Evolutionary conservation across 768 basidiomycete species (phyloP), one percentile per base, ranked within the genome.

Genomic region (Neoboletus subvelutipes): DNA sequence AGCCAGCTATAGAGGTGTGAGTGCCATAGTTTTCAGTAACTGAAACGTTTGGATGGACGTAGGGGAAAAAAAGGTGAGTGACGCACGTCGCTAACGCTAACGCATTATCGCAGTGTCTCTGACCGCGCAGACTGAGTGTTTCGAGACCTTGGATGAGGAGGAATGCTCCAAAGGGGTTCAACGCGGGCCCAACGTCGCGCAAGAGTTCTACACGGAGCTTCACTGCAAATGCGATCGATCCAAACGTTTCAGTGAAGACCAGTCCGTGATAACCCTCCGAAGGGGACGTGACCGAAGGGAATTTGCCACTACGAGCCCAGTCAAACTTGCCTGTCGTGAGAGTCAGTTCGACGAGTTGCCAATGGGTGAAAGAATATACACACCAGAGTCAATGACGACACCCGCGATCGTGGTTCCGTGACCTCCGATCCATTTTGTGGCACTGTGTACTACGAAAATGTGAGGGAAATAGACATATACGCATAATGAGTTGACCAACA

Each of bases 371-470:
- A 22, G 12, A 54, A 55, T 40, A 40, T 62, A 71, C 67, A 31
- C 67, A 75, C 84, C 86, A 15, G 76, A 73, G 59, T 88, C 86
- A 26, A 88, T 61, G 29, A 87, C 71, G 17, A 86, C 81, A 39
- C 87, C 87, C 0, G 76, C 85, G 50, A 88, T 81, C 8, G 83
- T 85, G 10, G 83, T 86, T n/a, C 87, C 85, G 49, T 85, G 83
- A 0, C 84, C 83, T 1, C 83, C 77, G 7, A 87, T 83, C 86
- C 86, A 87, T 64, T 88, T 86, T 0, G 84, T 86, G 3, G 82
- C 82, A 31, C 80, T 81, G 62, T 83, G 79, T 0, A 82, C 81
- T 79, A 22, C 15, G 2, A 26, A 42, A 8, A 49, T 36, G 50
- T 56, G 47, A 50, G 22, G 20, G 5, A 40, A 24, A 45, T 17